Percentiles rank a stretch among this genome's conserved stretches.
Evolutionary conservation across 2,329 filamentous ascomycete genomes (phyloP).

Genomic region (Diaporthe eres): DNA sequence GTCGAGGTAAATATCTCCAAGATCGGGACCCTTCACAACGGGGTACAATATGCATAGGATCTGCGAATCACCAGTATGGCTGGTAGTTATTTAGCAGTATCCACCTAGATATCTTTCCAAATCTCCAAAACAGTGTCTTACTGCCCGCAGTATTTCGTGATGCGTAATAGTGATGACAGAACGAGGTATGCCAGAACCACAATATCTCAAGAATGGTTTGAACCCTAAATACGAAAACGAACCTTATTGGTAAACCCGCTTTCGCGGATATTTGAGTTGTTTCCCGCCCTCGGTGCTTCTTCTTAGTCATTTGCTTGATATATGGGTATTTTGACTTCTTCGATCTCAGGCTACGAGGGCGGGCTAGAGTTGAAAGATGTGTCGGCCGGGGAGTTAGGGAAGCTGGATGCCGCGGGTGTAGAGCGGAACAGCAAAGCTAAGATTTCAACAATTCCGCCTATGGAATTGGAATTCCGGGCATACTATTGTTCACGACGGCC

Average conservation of each 20-base stretch:
- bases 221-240: neutral
- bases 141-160: neutral
- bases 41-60: conserved; percentile 47
- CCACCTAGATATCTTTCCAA: neutral
- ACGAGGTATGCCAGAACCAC: too few species aligned
- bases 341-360: neutral
- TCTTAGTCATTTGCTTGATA: neutral
- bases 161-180: rapidly evolving
- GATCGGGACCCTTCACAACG: conserved; percentile 59
- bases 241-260: neutral
- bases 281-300: neutral
- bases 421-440: neutral
- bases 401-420: neutral
- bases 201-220: neutral
- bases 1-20: conserved; percentile 56
- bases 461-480: neutral
- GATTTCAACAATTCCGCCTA: neutral
- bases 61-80: neutral
- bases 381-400: conserved; percentile 38
- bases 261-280: neutral
- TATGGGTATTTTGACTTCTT: neutral
- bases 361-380: too few species aligned
- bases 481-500: neutral
- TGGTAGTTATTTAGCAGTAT: neutral
- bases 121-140: neutral